phyloP scores from a whole-genome alignment of 768 basidiomycete species.

The Pulveroboletus frians region DNA sequence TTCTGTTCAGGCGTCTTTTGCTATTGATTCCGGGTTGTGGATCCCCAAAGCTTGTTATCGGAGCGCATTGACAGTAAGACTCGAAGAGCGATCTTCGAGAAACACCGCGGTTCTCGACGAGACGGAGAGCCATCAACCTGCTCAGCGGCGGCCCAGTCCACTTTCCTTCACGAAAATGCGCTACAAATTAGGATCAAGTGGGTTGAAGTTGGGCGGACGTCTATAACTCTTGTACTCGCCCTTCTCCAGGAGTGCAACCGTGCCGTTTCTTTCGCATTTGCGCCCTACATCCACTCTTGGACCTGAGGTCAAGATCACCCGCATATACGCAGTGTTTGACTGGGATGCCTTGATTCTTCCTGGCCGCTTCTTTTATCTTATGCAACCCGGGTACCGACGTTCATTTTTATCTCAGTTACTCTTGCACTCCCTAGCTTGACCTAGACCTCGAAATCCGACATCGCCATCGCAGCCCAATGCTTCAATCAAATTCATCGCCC shows the following conservation, averaged over 20 bases:
- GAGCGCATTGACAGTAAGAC: neutral
- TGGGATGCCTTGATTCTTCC: neutral
- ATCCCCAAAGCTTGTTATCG: neutral
- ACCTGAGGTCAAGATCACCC: neutral
- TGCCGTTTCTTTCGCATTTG: slow-evolving; percentile 2
- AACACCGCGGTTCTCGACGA: neutral
- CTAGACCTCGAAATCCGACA: neutral
- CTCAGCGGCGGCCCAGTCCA: neutral
- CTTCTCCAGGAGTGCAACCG: neutral
- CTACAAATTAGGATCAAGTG: neutral
- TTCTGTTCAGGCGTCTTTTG: neutral
- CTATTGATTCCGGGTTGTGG: slow-evolving; percentile 11
- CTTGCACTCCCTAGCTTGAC: neutral
- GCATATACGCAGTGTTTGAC: neutral
- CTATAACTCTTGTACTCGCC: neutral
- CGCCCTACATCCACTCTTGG: neutral
- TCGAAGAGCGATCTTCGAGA: neutral
- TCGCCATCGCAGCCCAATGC: neutral
- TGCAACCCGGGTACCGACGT: neutral
- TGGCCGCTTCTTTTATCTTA: neutral
- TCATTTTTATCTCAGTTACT: neutral
- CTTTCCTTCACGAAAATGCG: neutral
- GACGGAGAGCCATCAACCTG: neutral
- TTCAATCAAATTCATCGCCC: neutral
- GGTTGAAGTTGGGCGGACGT: neutral